Conservation (phyloP, 495 filamentous ascomycete species). For the Hypoxylon intermedium region DNA sequence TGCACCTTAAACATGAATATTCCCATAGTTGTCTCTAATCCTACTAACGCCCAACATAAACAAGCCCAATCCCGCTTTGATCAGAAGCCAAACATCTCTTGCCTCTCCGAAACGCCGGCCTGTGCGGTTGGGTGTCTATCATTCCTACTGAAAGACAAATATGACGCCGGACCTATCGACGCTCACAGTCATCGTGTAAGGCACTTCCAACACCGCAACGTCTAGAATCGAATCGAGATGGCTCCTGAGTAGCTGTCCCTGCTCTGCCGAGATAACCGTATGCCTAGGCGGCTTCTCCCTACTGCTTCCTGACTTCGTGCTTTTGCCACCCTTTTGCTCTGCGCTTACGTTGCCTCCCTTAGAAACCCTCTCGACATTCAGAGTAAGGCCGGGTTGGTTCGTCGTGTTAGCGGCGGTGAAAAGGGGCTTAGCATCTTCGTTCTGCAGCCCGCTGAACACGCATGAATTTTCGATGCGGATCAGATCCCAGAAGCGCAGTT, state of each 20-base stretch:
- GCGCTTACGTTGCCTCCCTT: constrained; percentile 49
- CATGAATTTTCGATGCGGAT: constrained; percentile 72
- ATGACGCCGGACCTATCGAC: constrained; percentile 91
- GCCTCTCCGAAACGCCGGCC: constrained; percentile 2
- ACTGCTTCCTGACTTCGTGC: constrained; percentile 43
- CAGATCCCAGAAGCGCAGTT: constrained; percentile 92
- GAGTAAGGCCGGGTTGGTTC: constrained; percentile 70
- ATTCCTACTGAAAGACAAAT: constrained; percentile 73
- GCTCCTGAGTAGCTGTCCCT: constrained; percentile 82
- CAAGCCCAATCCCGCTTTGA: not conserved
- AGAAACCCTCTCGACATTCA: constrained; percentile 75
- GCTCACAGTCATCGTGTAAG: constrained; percentile 90
- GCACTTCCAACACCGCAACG: constrained; percentile 83
- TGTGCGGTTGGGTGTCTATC: constrained; percentile 3
- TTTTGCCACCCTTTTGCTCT: constrained; percentile 47
- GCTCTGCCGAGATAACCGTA: constrained; percentile 87
- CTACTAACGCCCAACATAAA: not conserved
- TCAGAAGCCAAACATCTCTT: not conserved
- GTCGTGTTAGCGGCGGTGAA: constrained; percentile 61
- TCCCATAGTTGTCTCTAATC: not conserved
- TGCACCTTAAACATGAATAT: too few relatives aligned
- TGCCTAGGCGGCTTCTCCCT: constrained; percentile 66
- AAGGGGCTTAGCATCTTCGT: constrained; percentile 71
- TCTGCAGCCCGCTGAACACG: constrained; percentile 79
- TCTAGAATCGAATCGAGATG: constrained; percentile 91